A percentile compares a stretch with the other conserved stretches of the same genome.
These are phyloP conservation scores for Mediolabrus comicus DNA, from an alignment of 108 stramenopile species.

Conservation along the genomic window DNA sequence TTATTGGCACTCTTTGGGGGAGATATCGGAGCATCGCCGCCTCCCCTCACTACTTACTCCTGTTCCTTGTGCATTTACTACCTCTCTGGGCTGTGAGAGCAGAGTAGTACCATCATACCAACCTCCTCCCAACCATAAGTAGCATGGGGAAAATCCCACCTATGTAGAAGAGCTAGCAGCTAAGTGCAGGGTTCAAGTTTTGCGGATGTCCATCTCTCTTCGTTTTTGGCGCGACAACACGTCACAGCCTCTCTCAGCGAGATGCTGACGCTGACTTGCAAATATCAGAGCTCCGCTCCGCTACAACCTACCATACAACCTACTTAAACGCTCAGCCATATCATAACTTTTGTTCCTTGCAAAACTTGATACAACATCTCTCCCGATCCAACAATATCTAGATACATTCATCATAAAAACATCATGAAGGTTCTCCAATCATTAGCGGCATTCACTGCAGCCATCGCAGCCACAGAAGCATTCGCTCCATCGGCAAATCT, in stretches of 20 bases:
- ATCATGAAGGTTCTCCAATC: conserved; percentile 20
- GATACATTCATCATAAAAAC: neutral
- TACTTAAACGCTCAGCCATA: neutral
- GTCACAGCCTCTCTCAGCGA: neutral
- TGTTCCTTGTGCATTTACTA: too few species aligned
- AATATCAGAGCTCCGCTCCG: neutral
- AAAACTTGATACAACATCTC: too few species aligned
- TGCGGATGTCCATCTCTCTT: too few species aligned
- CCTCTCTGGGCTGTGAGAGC: too few species aligned
- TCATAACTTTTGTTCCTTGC: neutral
- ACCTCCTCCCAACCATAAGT: too few species aligned
- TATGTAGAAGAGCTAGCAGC: too few species aligned
- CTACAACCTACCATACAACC: neutral
- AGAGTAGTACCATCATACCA: too few species aligned
- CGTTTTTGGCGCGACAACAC: neutral
- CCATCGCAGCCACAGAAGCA: conserved; percentile 25
- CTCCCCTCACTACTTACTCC: too few species aligned
- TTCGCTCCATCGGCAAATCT: conserved; percentile 17
- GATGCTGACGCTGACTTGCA: neutral
- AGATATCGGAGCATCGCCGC: too few species aligned
- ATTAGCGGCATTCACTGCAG: conserved; percentile 14
- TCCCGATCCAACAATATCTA: neutral
- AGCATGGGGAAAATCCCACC: too few species aligned
- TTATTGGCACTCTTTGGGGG: too few species aligned
- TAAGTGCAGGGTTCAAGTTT: too few species aligned